Conservation (phyloP, 805 yeast species). For the Ogataea parapolymorpha region DNA sequence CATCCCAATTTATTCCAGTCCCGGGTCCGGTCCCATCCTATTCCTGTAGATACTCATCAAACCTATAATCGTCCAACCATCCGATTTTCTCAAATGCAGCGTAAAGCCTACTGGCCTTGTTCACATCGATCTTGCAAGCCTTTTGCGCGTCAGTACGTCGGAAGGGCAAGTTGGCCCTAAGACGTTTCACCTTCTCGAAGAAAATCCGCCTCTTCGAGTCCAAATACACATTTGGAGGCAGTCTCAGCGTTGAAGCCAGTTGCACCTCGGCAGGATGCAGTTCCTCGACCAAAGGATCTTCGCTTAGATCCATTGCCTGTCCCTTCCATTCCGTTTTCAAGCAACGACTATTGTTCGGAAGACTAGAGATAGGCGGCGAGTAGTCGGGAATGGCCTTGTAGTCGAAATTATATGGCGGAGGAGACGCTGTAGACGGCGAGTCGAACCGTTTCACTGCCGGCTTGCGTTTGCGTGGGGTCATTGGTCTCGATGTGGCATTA, state of each 20-base stretch:
- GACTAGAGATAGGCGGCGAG: conserved; percentile 64
- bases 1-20: not conserved
- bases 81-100: conserved; percentile 91
- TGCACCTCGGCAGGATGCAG: conserved; percentile 90
- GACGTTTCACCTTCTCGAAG: conserved; percentile 80
- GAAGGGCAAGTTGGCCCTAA: conserved; percentile 69
- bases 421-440: conserved; percentile 31
- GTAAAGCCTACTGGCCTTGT: conserved; percentile 87
- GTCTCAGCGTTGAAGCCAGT: conserved; percentile 82
- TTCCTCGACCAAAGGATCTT: conserved; percentile 67
- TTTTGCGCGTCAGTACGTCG: conserved; percentile 97
- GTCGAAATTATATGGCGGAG: conserved; percentile 50
- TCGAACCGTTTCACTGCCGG: conserved; percentile 21
- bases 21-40: conserved; percentile 1
- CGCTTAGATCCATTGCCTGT: conserved; percentile 85
- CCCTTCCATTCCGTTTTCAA: conserved; percentile 97
- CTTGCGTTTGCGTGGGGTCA: conserved; percentile 39
- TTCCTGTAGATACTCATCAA: conserved; percentile 31
- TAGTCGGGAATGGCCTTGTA: conserved; percentile 78
- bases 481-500: conserved; percentile 30
- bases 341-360: conserved; percentile 70
- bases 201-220: conserved; percentile 81
- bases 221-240: conserved; percentile 82
- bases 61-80: conserved; percentile 79
- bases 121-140: conserved; percentile 95